Conservation (phyloP, 106 monocot genomes). For the Acanthochlamys bracteata region DNA sequence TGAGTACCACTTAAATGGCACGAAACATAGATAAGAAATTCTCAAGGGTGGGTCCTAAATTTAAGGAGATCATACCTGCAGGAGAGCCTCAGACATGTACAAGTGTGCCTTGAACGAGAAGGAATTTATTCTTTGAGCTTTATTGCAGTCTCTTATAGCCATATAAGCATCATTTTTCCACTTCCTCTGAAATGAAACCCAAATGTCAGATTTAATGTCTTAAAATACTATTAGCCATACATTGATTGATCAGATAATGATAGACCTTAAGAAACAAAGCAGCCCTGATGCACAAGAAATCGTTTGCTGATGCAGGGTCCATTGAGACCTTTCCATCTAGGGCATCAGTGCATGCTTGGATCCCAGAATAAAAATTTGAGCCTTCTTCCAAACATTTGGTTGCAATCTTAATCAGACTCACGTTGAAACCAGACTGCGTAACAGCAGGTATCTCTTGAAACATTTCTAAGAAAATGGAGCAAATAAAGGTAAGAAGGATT, state of each 20-base stretch:
- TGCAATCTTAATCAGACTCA: constrained; percentile 59
- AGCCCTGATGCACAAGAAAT: constrained; percentile 85
- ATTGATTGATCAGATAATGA: constrained; percentile 9
- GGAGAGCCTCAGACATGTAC: constrained; percentile 81
- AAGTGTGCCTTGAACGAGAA: constrained; percentile 60
- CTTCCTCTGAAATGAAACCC: constrained; percentile 68
- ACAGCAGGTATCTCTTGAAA: no score
- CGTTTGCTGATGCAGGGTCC: constrained; percentile 42
- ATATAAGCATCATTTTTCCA: constrained; percentile 98
- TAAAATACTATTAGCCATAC: background rate
- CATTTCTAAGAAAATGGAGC: no score
- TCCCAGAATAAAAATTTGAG: constrained; percentile 48
- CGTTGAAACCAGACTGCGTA: constrained; percentile 41
- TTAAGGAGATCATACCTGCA: constrained; percentile 36
- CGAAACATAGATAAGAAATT: no score
- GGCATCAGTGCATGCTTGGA: constrained; percentile 90
- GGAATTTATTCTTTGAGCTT: constrained; percentile 46
- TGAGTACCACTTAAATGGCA: no score
- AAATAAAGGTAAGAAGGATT: no score
- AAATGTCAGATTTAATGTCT: constrained; percentile 10
- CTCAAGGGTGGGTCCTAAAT: background rate
- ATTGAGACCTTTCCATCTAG: constrained; percentile 57
- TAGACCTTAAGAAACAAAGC: constrained; percentile 84
- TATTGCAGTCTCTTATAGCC: constrained; percentile 87
- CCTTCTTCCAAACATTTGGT: constrained; percentile 43